Evolutionary conservation across 257 asterid genomes (phyloP).

Genomic region (Petunia secreta): DNA sequence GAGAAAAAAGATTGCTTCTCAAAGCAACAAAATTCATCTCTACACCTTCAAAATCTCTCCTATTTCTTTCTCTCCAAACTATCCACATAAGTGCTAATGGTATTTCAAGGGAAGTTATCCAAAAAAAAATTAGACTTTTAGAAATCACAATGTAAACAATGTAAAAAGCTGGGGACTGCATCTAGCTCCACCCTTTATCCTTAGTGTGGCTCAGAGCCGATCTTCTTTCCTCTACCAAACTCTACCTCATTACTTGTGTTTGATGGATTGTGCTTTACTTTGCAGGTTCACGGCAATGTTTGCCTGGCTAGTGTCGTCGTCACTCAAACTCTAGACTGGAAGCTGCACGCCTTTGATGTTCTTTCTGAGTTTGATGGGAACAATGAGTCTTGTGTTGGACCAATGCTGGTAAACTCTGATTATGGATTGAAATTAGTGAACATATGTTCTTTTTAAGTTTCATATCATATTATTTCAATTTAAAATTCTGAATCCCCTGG

Average conservation of each 20-base stretch:
- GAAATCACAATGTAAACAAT: background rate
- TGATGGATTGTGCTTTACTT: constrained; percentile 27
- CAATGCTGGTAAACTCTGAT: constrained; percentile 77
- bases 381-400: constrained; percentile 74
- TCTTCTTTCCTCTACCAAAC: no score
- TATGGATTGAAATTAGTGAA: constrained; percentile 27
- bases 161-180: background rate
- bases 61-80: no score
- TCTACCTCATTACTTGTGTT: background rate
- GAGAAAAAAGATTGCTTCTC: no score
- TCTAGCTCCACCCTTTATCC: constrained; percentile 2
- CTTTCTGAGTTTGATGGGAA: constrained; percentile 92
- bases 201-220: background rate
- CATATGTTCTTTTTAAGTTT: background rate
- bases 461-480: constrained; percentile 10
- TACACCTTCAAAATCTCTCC: no score
- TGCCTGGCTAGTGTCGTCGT: constrained; percentile 95
- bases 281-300: constrained; percentile 98
- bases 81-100: no score
- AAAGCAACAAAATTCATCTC: no score
- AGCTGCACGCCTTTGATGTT: constrained; percentile 92
- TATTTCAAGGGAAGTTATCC: background rate
- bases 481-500: background rate
- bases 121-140: background rate
- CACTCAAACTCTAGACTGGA: constrained; percentile 96